Evolutionary conservation across 345 rosid genomes (phyloP).

Genomic region (Ceriops decandra): DNA sequence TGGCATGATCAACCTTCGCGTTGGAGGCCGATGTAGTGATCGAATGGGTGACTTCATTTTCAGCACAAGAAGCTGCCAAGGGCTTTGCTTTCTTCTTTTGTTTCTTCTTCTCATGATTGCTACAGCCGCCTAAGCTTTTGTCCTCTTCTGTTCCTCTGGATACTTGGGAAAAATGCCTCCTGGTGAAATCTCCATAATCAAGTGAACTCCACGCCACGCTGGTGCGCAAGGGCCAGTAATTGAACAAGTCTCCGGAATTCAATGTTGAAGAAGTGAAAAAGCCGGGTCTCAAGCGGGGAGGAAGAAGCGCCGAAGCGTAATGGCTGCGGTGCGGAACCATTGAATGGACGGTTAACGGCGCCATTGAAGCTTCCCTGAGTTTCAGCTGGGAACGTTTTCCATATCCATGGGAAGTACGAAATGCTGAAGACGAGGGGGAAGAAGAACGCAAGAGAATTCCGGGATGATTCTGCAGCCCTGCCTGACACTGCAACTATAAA

Average conservation of each 20-base stretch:
- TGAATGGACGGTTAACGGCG: background rate
- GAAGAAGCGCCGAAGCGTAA: slow-evolving; percentile 14
- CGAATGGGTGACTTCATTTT: slow-evolving; percentile 9
- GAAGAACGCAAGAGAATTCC: slow-evolving; percentile 19
- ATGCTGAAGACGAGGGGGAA: background rate
- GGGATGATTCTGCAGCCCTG: slow-evolving; percentile 24
- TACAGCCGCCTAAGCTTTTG: slow-evolving; percentile 19
- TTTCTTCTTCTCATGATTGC: background rate
- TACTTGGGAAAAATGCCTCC: slow-evolving; percentile 42
- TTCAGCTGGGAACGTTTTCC: slow-evolving; percentile 30
- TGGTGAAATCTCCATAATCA: slow-evolving; percentile 17
- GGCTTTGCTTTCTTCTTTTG: slow-evolving; percentile 36
- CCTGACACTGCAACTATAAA: slow-evolving; percentile 40
- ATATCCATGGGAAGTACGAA: slow-evolving; percentile 15
- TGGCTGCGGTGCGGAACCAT: background rate
- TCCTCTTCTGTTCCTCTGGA: slow-evolving; percentile 19
- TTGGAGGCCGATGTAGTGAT: slow-evolving; percentile 1
- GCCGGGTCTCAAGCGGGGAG: slow-evolving; percentile 21
- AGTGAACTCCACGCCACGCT: slow-evolving; percentile 17
- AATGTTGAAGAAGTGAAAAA: slow-evolving; percentile 16
- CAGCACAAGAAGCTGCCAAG: slow-evolving; percentile 22
- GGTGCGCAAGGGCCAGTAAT: slow-evolving; percentile 22
- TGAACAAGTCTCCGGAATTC: slow-evolving; percentile 13
- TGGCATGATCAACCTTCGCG: slow-evolving; percentile 16
- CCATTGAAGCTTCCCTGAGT: slow-evolving; percentile 19